Conservation (phyloP, 257 asterid species). For the Solanum etuberosum region DNA sequence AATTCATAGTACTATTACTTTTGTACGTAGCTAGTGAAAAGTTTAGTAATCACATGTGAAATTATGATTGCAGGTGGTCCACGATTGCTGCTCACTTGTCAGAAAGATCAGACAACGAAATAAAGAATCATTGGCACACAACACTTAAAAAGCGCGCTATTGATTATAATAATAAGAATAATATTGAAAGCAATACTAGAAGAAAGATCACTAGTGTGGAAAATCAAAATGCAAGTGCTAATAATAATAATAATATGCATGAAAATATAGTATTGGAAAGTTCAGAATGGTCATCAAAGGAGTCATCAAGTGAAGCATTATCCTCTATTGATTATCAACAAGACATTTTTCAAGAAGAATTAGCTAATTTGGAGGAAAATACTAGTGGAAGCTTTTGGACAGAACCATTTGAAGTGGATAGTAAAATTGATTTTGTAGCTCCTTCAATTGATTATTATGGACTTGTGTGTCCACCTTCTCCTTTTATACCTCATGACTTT, state of each 20-base stretch:
- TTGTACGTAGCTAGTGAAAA: background rate
- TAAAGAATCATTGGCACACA: background rate
- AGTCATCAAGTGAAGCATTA: background rate
- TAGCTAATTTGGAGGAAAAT: background rate
- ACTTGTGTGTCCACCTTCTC: conserved; percentile 12
- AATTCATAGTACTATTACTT: background rate
- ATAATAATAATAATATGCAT: background rate
- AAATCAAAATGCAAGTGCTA: background rate
- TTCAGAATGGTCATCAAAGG: background rate
- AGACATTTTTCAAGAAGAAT: background rate
- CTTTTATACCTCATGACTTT: conserved; percentile 4
- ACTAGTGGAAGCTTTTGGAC: conserved; percentile 2
- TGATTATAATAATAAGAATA: background rate
- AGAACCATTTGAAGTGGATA: background rate
- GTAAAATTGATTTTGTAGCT: background rate
- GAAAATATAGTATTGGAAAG: background rate
- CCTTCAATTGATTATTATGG: background rate
- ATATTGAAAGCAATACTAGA: background rate
- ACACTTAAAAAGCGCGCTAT: background rate
- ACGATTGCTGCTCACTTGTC: background rate
- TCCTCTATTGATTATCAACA: background rate
- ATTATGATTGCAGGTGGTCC: background rate
- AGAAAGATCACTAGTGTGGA: background rate
- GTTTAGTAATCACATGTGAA: background rate
- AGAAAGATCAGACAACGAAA: background rate